Conservation (phyloP, 192 early-diverging fungal genomes). For the Chytriomyces hyalinus region DNA sequence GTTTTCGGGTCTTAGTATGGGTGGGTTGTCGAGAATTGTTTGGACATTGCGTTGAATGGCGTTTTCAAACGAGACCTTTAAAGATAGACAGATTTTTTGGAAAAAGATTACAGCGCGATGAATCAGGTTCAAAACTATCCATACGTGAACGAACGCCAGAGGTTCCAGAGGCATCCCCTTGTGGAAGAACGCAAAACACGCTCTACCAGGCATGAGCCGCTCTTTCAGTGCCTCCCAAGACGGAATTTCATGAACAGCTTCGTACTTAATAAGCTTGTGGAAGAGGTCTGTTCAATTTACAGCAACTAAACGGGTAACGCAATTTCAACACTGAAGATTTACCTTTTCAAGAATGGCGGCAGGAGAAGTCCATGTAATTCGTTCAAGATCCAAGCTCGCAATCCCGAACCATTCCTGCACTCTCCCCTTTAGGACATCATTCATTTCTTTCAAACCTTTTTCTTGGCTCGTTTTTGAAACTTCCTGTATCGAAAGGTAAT, state of each 20-base stretch:
- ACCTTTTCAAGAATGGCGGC: constrained; percentile 81
- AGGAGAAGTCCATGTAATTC: constrained; percentile 85
- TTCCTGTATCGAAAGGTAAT: constrained; percentile 7
- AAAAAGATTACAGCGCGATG: constrained; percentile 1
- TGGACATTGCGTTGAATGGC: constrained; percentile 72
- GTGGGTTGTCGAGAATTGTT: constrained; percentile 36
- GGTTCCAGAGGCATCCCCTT: constrained; percentile 78
- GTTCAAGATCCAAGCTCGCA: constrained; percentile 75
- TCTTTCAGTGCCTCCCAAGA: constrained; percentile 84
- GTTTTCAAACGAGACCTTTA: constrained; percentile 68
- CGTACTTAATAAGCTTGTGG: constrained; percentile 75
- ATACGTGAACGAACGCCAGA: constrained; percentile 83
- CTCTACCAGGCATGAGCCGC: constrained; percentile 70
- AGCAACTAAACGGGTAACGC: neutral
- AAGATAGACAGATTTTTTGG: constrained; percentile 5
- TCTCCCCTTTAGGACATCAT: constrained; percentile 68
- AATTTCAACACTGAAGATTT: neutral
- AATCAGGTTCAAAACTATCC: neutral
- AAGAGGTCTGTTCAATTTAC: neutral
- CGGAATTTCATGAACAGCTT: constrained; percentile 87
- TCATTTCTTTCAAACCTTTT: constrained; percentile 59
- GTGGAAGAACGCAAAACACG: constrained; percentile 87
- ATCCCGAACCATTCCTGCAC: constrained; percentile 78
- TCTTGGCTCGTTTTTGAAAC: constrained; percentile 47
- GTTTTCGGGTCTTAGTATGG: constrained; percentile 46